These are phyloP conservation scores for Claviceps digitariae DNA, from an alignment of 2,329 filamentous ascomycete genomes.

Conservation along the genomic window DNA sequence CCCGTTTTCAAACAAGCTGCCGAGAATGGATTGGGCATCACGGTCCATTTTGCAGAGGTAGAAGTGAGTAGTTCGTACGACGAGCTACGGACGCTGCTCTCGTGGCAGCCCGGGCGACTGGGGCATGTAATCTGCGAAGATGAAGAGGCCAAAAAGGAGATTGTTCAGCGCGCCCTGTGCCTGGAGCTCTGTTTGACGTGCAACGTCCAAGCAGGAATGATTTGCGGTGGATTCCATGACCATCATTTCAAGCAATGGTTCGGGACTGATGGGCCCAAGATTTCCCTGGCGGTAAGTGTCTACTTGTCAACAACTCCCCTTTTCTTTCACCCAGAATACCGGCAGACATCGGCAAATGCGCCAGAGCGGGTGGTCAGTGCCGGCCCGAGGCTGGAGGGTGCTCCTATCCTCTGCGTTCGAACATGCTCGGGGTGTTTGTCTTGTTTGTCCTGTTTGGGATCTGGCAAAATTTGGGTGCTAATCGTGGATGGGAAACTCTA, in stretches of 20 bases:
- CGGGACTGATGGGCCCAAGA: slow-evolving; percentile 39
- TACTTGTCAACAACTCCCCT: neutral
- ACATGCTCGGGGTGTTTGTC: neutral
- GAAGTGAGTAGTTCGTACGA: slow-evolving; percentile 37
- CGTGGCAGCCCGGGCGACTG: slow-evolving; percentile 52
- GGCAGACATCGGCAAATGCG: no score
- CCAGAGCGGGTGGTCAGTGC: no score
- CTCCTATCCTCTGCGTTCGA: no score
- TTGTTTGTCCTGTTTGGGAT: neutral
- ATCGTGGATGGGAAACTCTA: slow-evolving; percentile 18
- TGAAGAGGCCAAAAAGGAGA: slow-evolving; percentile 42
- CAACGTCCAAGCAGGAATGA: slow-evolving; percentile 66
- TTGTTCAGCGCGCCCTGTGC: slow-evolving; percentile 38
- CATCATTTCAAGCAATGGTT: slow-evolving; percentile 73
- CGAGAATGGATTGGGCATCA: slow-evolving; percentile 43
- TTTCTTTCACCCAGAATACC: no score
- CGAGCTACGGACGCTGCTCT: slow-evolving; percentile 52
- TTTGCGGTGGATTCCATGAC: slow-evolving; percentile 47
- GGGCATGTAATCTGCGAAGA: slow-evolving; percentile 71
- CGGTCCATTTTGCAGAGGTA: slow-evolving; percentile 68
- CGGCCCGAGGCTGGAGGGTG: no score
- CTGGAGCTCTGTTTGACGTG: slow-evolving; percentile 70
- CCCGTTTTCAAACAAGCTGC: slow-evolving; percentile 45
- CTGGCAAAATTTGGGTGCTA: neutral
- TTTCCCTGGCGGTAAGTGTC: slow-evolving; percentile 53